Conservation (phyloP, 2,329 filamentous ascomycete species). For the Alternaria sp. region DNA sequence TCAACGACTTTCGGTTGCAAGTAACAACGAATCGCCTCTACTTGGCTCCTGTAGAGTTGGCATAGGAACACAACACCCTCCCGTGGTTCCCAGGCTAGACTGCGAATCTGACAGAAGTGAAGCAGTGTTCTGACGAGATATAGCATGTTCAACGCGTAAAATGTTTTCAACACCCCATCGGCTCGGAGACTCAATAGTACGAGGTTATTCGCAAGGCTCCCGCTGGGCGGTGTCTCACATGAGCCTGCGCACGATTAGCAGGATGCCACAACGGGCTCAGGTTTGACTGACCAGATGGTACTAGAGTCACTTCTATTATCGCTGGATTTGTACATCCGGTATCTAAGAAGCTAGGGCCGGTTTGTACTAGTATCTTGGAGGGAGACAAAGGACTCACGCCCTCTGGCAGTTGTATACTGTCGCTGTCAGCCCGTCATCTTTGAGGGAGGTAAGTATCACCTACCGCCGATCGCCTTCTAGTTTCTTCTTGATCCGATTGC, state of each 20-base stretch:
- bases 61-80: slow-evolving; percentile 41
- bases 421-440: slow-evolving; percentile 15
- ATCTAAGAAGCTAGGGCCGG: slow-evolving; percentile 42
- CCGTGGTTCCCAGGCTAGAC: slow-evolving; percentile 38
- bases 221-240: slow-evolving; percentile 34
- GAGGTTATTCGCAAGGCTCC: slow-evolving; percentile 31
- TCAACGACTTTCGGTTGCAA: slow-evolving; percentile 31
- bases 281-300: slow-evolving; percentile 35
- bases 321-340: slow-evolving; percentile 30
- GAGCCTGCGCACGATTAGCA: slow-evolving; percentile 28
- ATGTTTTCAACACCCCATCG: slow-evolving; percentile 30
- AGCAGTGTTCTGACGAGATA: slow-evolving; percentile 38
- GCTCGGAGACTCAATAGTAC: slow-evolving; percentile 33
- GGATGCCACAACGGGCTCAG: too few species aligned
- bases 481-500: slow-evolving; percentile 34
- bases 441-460: background rate
- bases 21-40: slow-evolving; percentile 30
- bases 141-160: slow-evolving; percentile 39
- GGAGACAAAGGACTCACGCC: slow-evolving; percentile 41
- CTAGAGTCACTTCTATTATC: slow-evolving; percentile 39
- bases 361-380: slow-evolving; percentile 38
- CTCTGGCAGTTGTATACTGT: slow-evolving; percentile 34
- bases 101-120: slow-evolving; percentile 30
- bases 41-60: slow-evolving; percentile 30
- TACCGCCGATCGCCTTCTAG: slow-evolving; percentile 39